These are phyloP conservation scores for Scedosporium boydii DNA, from an alignment of 2,329 filamentous ascomycete genomes.

Conservation along the genomic window DNA sequence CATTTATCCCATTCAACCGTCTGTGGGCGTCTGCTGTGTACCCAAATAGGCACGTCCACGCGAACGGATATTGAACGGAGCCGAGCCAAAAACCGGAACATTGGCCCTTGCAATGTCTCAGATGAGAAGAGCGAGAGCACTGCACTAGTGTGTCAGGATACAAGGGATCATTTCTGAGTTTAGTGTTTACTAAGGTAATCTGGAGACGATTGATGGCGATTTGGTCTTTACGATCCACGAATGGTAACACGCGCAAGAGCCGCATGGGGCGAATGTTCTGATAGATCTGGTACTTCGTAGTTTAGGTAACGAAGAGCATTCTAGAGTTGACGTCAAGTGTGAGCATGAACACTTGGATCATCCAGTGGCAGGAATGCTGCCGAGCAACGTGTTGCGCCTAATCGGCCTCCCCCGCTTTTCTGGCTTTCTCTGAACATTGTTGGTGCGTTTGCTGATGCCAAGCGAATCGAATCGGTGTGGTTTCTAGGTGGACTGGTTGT, in stretches of 20 bases:
- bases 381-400: background rate
- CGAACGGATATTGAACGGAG: background rate
- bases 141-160: background rate
- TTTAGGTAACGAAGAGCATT: too few species aligned
- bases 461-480: background rate
- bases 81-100: background rate
- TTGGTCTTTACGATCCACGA: background rate
- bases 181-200: background rate
- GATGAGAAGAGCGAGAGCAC: background rate
- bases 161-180: background rate
- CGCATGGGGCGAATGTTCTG: background rate
- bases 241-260: background rate
- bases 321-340: too few species aligned
- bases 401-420: background rate
- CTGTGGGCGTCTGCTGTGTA: background rate
- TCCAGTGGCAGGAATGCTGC: background rate
- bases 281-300: too few species aligned
- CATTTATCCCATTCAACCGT: background rate
- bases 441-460: background rate
- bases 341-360: background rate
- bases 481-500: too few species aligned
- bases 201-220: background rate
- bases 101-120: background rate
- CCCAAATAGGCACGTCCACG: slow-evolving; percentile 4
- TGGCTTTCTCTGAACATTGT: background rate